These are phyloP conservation scores for Penicillium samsonianum DNA, from an alignment of 495 filamentous ascomycete species.

Conservation along the genomic window DNA sequence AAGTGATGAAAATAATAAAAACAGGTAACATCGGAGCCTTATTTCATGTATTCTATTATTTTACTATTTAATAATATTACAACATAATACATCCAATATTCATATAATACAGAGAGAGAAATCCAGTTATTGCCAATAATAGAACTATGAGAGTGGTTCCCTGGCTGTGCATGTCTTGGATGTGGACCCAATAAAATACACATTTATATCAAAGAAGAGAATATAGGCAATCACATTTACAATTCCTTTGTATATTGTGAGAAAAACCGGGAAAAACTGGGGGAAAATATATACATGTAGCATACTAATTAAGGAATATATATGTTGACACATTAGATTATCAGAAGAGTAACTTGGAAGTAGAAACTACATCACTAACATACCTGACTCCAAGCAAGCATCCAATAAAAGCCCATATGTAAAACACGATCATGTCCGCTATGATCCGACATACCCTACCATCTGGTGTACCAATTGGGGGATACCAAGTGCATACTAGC, in stretches of 20 bases:
- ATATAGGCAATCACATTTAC: background rate
- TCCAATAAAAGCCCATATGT: no score
- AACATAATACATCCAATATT: background rate
- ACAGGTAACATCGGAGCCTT: background rate
- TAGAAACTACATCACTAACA: no score
- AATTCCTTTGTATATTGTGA: background rate
- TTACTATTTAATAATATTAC: background rate
- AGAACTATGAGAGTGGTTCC: slow-evolving; percentile 7
- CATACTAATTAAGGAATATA: no score
- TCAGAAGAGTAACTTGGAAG: no score
- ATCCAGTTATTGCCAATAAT: slow-evolving; percentile 8
- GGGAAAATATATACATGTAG: no score
- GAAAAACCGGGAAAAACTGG: no score
- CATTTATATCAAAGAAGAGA: no score
- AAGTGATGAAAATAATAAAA: background rate
- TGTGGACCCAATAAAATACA: slow-evolving; percentile 12
- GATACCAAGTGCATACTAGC: slow-evolving; percentile 5
- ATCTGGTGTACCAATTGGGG: background rate
- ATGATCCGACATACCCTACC: background rate
- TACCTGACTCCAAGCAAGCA: no score
- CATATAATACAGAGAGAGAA: slow-evolving; percentile 1
- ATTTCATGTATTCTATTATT: background rate
- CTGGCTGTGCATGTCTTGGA: slow-evolving; percentile 18
- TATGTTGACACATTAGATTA: no score
- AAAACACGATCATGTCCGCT: background rate